Percentiles rank a stretch among this genome's conserved stretches.
phyloP scores from a whole-genome alignment of 192 early-diverging fungal species.

The Geosiphon pyriformis region DNA sequence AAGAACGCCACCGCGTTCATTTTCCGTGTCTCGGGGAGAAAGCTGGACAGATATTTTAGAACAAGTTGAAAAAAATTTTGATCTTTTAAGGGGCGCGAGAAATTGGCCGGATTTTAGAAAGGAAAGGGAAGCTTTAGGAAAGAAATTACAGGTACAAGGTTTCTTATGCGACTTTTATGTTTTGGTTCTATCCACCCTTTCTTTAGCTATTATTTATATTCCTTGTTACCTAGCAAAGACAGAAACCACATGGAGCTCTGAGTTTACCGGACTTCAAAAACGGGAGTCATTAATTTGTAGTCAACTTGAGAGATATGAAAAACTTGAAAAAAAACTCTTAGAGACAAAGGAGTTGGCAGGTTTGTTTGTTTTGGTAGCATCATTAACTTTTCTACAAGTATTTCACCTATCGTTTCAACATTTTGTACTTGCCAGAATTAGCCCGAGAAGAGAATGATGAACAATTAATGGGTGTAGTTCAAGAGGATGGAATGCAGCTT shows the following conservation, averaged over 20 bases:
- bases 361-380: not conserved
- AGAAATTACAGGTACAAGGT: not conserved
- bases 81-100: not conserved
- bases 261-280: not conserved
- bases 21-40: not conserved
- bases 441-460: slow-evolving; percentile 9
- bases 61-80: not conserved
- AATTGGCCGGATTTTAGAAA: not conserved
- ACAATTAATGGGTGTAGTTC: not conserved
- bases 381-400: not conserved
- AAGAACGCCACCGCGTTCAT: no score
- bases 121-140: not conserved
- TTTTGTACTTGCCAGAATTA: not conserved
- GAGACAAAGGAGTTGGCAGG: slow-evolving; percentile 7
- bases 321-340: not conserved
- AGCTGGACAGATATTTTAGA: not conserved
- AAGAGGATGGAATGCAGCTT: not conserved
- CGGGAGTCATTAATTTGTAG: not conserved
- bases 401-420: no score
- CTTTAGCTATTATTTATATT: not conserved
- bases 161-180: not conserved
- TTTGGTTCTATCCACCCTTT: not conserved
- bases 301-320: slow-evolving; percentile 7
- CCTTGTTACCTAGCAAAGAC: not conserved
- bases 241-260: not conserved